These are phyloP conservation scores for Aeschynomene evenia DNA, from an alignment of 306 rosid genomes.

Conservation along the genomic window DNA sequence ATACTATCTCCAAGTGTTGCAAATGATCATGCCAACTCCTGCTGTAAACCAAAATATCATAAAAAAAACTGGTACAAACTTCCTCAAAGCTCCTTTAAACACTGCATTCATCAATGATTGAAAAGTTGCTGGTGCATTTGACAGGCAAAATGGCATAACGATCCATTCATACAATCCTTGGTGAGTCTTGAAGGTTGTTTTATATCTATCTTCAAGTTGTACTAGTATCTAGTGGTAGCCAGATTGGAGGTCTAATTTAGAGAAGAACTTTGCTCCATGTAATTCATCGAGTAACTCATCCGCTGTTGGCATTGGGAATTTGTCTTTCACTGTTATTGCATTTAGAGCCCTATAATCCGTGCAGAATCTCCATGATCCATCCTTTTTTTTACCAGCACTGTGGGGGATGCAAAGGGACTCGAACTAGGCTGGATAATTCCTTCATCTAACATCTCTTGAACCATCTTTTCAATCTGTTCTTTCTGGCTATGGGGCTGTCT, in stretches of 20 bases:
- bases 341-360: neutral
- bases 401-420: neutral
- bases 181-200: neutral
- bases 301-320: neutral
- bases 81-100: neutral
- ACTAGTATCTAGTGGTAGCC: neutral
- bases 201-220: neutral
- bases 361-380: neutral
- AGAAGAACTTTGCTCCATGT: neutral
- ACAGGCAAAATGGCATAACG: neutral
- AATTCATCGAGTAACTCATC: neutral
- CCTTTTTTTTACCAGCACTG: neutral
- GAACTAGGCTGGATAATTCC: neutral
- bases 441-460: neutral
- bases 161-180: neutral
- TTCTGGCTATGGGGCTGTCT: neutral
- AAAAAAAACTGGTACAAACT: neutral
- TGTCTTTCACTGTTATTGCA: neutral
- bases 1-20: neutral
- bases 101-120: neutral
- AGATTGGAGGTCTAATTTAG: neutral
- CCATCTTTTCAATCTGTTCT: neutral
- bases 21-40: rapidly evolving
- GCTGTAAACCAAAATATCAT: neutral
- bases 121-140: neutral